These are phyloP conservation scores for Arabis hirsuta DNA, from an alignment of 345 rosid species.

Conservation along the genomic window DNA sequence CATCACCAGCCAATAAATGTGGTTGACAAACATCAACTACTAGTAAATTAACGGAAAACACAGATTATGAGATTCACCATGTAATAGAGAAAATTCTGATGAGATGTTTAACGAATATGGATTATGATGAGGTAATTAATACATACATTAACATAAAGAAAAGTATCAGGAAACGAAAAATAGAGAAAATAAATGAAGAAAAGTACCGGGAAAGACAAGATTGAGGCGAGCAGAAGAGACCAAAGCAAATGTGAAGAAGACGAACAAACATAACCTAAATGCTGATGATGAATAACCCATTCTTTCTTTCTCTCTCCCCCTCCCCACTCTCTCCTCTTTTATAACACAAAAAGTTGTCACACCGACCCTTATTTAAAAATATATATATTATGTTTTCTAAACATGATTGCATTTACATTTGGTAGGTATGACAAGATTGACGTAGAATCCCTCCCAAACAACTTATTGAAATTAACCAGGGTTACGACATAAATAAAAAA, in stretches of 20 bases:
- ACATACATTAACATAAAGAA: too few relatives aligned
- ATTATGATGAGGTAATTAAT: not conserved
- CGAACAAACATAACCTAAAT: slow-evolving; percentile 42
- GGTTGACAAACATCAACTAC: too few relatives aligned
- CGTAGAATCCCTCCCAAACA: slow-evolving; percentile 2
- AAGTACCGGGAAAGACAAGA: slow-evolving; percentile 48
- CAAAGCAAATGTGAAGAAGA: slow-evolving; percentile 37
- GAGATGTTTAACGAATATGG: slow-evolving; percentile 1
- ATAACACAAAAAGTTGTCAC: slow-evolving; percentile 12
- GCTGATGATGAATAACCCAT: slow-evolving; percentile 46
- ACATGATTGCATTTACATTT: slow-evolving; percentile 24
- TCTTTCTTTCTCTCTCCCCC: slow-evolving; percentile 3
- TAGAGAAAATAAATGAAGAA: not conserved
- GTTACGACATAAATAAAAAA: too few relatives aligned
- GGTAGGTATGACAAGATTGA: slow-evolving; percentile 28
- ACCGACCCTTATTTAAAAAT: slow-evolving; percentile 6
- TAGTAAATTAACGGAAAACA: not conserved
- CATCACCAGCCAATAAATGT: too few relatives aligned
- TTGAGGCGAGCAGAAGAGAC: slow-evolving; percentile 50
- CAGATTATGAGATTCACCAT: slow-evolving; percentile 2
- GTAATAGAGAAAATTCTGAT: not conserved
- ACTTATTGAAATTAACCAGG: too few relatives aligned
- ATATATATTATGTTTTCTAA: not conserved
- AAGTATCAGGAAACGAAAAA: too few relatives aligned
- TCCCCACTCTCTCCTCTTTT: not conserved